Conservation (phyloP, 345 rosid genomes). For the Corymbia maculata region DNA sequence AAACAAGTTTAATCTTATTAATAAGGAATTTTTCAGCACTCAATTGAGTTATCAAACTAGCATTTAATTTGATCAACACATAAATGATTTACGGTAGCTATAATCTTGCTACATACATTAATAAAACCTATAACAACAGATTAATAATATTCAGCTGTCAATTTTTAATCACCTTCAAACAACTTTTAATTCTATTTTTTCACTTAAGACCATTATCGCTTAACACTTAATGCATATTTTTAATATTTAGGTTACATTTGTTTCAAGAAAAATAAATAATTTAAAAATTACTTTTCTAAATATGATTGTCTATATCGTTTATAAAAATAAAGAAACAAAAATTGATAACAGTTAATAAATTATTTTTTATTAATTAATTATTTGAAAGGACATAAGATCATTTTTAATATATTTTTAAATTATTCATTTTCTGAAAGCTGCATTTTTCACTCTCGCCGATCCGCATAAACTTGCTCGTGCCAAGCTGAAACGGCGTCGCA, state of each 20-base stretch:
- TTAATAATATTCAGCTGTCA: rapidly evolving
- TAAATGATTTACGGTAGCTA: not conserved
- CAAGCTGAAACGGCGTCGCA: not conserved
- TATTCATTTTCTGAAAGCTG: no score
- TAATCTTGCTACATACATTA: not conserved
- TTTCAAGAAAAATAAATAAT: rapidly evolving
- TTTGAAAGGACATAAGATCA: no score
- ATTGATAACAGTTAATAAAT: no score
- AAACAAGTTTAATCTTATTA: not conserved
- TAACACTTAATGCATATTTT: no score
- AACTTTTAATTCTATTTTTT: not conserved
- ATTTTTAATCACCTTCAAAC: rapidly evolving
- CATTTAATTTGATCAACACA: rapidly evolving
- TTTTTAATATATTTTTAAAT: no score
- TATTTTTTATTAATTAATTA: rapidly evolving
- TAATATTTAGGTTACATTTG: rapidly evolving
- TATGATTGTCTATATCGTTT: no score
- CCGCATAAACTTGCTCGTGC: not conserved
- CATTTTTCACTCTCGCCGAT: not conserved
- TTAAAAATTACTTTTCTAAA: rapidly evolving
- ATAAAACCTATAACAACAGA: not conserved
- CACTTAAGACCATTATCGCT: rapidly evolving
- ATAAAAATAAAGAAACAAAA: no score
- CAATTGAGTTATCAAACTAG: not conserved
- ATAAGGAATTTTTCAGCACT: not conserved